Percentiles rank a stretch among this genome's conserved stretches.
These are phyloP conservation scores for Xylariaceae sp. DNA, from an alignment of 2,329 filamentous ascomycete genomes.

Conservation along the genomic window DNA sequence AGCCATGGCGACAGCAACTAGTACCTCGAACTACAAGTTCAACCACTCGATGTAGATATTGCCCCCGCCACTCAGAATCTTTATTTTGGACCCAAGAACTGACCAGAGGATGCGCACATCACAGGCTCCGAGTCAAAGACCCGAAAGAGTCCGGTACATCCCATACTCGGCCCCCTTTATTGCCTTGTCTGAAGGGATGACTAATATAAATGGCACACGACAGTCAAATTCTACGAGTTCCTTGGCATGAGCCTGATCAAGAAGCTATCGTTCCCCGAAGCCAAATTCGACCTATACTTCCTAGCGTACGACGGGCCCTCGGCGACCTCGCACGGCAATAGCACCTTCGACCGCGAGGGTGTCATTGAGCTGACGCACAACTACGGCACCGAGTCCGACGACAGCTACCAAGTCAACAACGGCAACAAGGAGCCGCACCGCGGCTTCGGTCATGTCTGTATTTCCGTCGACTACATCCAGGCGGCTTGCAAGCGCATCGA, in stretches of 20 bases:
- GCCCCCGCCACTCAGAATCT: neutral
- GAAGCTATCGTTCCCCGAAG: slow-evolving; percentile 75
- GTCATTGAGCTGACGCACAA: slow-evolving; percentile 80
- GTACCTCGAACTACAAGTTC: slow-evolving; percentile 71
- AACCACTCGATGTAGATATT: slow-evolving; percentile 75
- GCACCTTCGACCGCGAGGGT: slow-evolving; percentile 75
- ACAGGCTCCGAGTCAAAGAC: slow-evolving; percentile 89
- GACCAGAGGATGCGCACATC: slow-evolving; percentile 1
- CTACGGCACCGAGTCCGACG: slow-evolving; percentile 84
- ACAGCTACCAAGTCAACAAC: slow-evolving; percentile 73
- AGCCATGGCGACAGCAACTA: slow-evolving; percentile 63
- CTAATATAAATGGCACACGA: neutral
- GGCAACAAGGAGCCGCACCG: slow-evolving; percentile 86
- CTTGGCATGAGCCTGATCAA: slow-evolving; percentile 81
- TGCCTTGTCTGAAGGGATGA: neutral
- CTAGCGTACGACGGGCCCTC: slow-evolving; percentile 76
- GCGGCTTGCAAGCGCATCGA: slow-evolving; percentile 85
- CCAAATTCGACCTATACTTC: slow-evolving; percentile 95
- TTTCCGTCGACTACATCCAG: slow-evolving; percentile 78
- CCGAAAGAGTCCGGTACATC: slow-evolving; percentile 65
- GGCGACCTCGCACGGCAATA: slow-evolving; percentile 66
- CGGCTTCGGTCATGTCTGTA: slow-evolving; percentile 80
- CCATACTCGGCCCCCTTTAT: neutral
- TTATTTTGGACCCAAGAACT: slow-evolving; percentile 3
- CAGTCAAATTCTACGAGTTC: slow-evolving; percentile 89